Conservation (phyloP, 179 eudicot species). For the Beta macrorhiza region DNA sequence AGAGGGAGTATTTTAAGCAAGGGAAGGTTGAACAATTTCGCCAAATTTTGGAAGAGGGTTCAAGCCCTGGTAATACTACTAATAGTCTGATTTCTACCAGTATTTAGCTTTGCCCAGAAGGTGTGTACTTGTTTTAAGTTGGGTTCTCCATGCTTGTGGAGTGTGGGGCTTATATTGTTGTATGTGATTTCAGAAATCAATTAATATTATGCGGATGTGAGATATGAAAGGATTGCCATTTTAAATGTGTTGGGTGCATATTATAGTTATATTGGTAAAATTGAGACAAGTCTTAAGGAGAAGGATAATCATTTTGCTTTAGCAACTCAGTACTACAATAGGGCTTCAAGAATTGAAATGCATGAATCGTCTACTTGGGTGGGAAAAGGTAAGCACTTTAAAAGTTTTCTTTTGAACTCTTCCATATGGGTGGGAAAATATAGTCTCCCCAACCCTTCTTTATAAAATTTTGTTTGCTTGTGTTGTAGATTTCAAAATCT, state of each 20-base stretch:
- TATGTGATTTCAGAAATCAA: slow-evolving; percentile 67
- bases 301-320: slow-evolving; percentile 70
- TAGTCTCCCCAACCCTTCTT: too few relatives aligned
- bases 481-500: too few relatives aligned
- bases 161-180: slow-evolving; percentile 5
- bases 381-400: slow-evolving; percentile 51
- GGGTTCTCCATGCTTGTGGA: not conserved
- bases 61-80: slow-evolving; percentile 65
- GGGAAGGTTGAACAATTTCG: slow-evolving; percentile 81
- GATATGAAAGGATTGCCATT: slow-evolving; percentile 91
- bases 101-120: not conserved
- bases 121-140: not conserved
- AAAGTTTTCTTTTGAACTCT: too few relatives aligned
- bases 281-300: slow-evolving; percentile 75
- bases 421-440: too few relatives aligned
- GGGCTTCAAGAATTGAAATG: slow-evolving; percentile 90
- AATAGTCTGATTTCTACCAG: not conserved
- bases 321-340: slow-evolving; percentile 83
- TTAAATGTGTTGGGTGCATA: slow-evolving; percentile 93
- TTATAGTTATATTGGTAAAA: slow-evolving; percentile 81
- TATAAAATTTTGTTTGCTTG: too few relatives aligned
- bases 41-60: slow-evolving; percentile 94
- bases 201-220: slow-evolving; percentile 88
- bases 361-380: slow-evolving; percentile 98
- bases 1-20: too few relatives aligned